Evolutionary conservation across 495 filamentous ascomycete species (phyloP).

Genomic region (Ascodesmis nigricans): DNA sequence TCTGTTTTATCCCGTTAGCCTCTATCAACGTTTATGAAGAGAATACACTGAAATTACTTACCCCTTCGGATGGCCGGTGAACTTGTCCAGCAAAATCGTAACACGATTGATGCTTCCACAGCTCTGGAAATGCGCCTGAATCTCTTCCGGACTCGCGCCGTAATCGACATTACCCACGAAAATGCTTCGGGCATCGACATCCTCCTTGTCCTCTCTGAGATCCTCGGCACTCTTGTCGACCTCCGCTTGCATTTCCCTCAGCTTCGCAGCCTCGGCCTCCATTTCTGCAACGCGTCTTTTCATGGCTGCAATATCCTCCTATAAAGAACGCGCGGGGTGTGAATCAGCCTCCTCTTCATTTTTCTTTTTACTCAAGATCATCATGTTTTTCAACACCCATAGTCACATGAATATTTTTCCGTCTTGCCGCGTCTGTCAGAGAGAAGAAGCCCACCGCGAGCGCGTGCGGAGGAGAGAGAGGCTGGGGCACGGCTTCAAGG

Average conservation of each 20-base stretch:
- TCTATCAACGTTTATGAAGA: constrained; percentile 3
- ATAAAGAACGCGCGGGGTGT: constrained; percentile 3
- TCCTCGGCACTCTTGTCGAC: constrained; percentile 68
- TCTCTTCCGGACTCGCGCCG: constrained; percentile 90
- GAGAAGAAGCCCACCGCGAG: neutral
- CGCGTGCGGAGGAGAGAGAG: neutral
- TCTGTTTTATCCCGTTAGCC: constrained; percentile 28
- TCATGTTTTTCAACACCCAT: neutral
- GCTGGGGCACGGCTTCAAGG: neutral
- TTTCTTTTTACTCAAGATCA: neutral
- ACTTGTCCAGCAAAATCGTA: constrained; percentile 94
- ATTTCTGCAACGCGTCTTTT: constrained; percentile 95
- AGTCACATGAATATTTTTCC: constrained; percentile 1
- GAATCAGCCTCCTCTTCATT: constrained; percentile 1
- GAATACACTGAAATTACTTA: constrained; percentile 32
- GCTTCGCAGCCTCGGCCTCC: constrained; percentile 91
- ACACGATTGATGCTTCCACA: constrained; percentile 96
- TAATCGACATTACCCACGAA: constrained; percentile 99
- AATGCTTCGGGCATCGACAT: constrained; percentile 84
- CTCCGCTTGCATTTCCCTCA: constrained; percentile 85
- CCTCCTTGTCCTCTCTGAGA: constrained; percentile 79
- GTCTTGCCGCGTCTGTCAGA: too few relatives aligned
- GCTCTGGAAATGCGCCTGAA: constrained; percentile 96
- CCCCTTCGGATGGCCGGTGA: constrained; percentile 96
- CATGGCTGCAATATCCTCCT: constrained; percentile 96